These are phyloP conservation scores for Cladophialophora bantiana DNA, from an alignment of 2,329 filamentous ascomycete genomes.

Conservation along the genomic window DNA sequence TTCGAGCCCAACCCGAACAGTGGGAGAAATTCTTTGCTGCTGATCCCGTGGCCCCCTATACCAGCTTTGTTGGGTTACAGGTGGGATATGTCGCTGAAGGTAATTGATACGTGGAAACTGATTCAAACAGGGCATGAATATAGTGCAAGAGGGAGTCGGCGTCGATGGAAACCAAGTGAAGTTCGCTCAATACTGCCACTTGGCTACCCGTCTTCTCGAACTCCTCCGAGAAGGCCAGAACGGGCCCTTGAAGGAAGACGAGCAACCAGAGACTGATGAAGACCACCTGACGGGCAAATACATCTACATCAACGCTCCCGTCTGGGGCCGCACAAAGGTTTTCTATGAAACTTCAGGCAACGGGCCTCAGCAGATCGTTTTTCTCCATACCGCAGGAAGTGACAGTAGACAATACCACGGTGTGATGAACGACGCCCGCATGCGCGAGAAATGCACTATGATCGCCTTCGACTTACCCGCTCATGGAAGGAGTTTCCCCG, in stretches of 20 bases:
- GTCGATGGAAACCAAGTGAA: slow-evolving; percentile 55
- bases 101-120: neutral
- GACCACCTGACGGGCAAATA: slow-evolving; percentile 59
- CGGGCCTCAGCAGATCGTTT: slow-evolving; percentile 56
- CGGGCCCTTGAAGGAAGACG: slow-evolving; percentile 53
- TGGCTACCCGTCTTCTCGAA: slow-evolving; percentile 57
- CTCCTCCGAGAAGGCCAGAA: slow-evolving; percentile 57
- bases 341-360: slow-evolving; percentile 59
- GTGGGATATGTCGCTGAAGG: slow-evolving; percentile 9
- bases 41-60: slow-evolving; percentile 36
- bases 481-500: slow-evolving; percentile 58
- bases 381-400: slow-evolving; percentile 56
- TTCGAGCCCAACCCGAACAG: slow-evolving; percentile 35
- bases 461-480: slow-evolving; percentile 59
- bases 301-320: slow-evolving; percentile 54
- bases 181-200: slow-evolving; percentile 56
- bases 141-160: slow-evolving; percentile 58
- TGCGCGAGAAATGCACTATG: slow-evolving; percentile 58
- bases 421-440: slow-evolving; percentile 58
- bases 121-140: slow-evolving; percentile 49
- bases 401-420: slow-evolving; percentile 60
- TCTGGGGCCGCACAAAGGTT: slow-evolving; percentile 58
- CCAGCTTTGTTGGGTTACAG: slow-evolving; percentile 38
- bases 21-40: slow-evolving; percentile 39
- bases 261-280: slow-evolving; percentile 47